phyloP scores from a whole-genome alignment of 2,329 filamentous ascomycete genomes.

The Ceratocystis colombiana region DNA sequence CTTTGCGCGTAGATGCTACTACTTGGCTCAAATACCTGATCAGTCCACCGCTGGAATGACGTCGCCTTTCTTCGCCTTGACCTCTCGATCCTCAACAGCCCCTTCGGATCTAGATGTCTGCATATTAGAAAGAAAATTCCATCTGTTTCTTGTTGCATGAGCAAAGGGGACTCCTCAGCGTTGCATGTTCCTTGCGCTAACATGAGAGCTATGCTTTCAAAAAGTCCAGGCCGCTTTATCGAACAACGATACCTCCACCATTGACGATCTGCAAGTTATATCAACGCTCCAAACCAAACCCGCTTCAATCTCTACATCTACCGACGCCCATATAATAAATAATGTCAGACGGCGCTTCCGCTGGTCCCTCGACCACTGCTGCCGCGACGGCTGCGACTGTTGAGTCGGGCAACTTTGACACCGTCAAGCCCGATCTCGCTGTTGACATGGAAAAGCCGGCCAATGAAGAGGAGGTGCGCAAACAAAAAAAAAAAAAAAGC shows the following conservation, averaged over 20 bases:
- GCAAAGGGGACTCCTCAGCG: too few species aligned
- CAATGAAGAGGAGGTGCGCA: constrained; percentile 24
- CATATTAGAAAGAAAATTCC: too few species aligned
- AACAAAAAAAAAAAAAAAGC: constrained; percentile 11
- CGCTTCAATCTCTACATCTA: neutral
- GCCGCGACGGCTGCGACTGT: neutral
- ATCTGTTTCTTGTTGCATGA: neutral
- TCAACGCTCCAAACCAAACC: neutral
- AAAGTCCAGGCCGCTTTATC: neutral
- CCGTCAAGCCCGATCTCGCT: constrained; percentile 9
- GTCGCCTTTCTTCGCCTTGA: neutral
- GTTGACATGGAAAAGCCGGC: neutral
- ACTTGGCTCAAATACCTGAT: neutral
- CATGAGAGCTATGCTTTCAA: neutral
- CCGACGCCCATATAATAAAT: neutral
- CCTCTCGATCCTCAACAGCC: neutral
- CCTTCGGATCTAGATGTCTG: too few species aligned
- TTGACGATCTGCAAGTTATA: neutral
- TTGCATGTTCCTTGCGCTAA: neutral
- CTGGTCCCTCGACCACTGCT: neutral
- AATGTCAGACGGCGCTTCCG: neutral
- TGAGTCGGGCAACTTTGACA: neutral
- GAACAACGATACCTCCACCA: neutral
- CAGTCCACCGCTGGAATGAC: neutral
- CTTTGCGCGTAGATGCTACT: too few species aligned